Conservation (phyloP, 495 filamentous ascomycete genomes). For the Penicillium riverlandense region DNA sequence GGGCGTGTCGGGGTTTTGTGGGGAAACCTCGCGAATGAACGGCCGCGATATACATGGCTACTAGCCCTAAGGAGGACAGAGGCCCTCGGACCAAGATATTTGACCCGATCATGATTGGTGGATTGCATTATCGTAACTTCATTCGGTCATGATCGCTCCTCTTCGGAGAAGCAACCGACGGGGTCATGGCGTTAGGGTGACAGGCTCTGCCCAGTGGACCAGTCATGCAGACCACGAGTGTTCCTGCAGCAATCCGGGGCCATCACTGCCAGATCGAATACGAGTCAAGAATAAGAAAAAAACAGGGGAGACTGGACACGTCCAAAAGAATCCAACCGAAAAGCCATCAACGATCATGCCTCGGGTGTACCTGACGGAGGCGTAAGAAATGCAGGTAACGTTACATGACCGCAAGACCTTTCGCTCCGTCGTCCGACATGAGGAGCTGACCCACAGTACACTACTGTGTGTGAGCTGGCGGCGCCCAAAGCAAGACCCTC, state of each 20-base stretch:
- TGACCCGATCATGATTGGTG: too few relatives aligned
- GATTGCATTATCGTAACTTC: too few relatives aligned
- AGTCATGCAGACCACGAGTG: conserved; percentile 4
- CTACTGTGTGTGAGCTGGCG: not conserved
- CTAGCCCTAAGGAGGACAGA: too few relatives aligned
- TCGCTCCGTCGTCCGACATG: not conserved
- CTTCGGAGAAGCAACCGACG: not conserved
- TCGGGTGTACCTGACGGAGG: not conserved
- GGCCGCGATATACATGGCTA: too few relatives aligned
- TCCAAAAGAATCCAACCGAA: too few relatives aligned
- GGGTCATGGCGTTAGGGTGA: not conserved
- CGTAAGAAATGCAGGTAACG: conserved; percentile 13
- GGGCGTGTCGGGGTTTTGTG: conserved; percentile 7
- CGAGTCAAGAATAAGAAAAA: too few relatives aligned
- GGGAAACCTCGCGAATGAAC: conserved; percentile 22
- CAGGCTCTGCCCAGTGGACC: not conserved
- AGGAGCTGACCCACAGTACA: not conserved
- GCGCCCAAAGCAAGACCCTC: too few relatives aligned
- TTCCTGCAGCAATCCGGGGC: conserved; percentile 1
- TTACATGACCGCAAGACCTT: conserved; percentile 12
- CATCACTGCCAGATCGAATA: not conserved
- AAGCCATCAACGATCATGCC: too few relatives aligned
- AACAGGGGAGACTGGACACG: not conserved
- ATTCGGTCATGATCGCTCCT: not conserved
- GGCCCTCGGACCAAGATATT: too few relatives aligned